Conservation (phyloP, 768 basidiomycete species). For the Leccinum aurantiacum region DNA sequence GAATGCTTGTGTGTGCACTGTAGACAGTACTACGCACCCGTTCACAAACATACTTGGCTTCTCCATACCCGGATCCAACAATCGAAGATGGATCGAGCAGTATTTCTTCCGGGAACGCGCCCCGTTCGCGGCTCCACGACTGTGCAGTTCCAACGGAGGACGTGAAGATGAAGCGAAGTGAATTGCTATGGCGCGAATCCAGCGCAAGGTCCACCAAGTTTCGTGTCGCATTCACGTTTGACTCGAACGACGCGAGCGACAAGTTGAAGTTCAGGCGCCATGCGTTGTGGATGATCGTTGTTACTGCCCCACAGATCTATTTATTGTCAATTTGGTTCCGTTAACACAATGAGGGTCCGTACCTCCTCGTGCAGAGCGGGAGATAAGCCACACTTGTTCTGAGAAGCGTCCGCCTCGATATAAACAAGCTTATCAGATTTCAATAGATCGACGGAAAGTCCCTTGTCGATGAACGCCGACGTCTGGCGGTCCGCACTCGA, state of each 20-base stretch:
- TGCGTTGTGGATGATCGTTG: constrained; percentile 29
- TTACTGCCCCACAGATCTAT: constrained; percentile 24
- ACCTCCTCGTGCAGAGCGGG: constrained; percentile 32
- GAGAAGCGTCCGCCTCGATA: constrained; percentile 38
- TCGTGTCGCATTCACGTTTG: constrained; percentile 34
- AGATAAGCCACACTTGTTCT: constrained; percentile 30
- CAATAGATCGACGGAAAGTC: constrained; percentile 31
- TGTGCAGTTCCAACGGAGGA: constrained; percentile 24
- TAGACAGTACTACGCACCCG: constrained; percentile 28
- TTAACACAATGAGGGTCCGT: background rate
- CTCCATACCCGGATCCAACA: constrained; percentile 38
- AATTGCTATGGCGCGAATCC: constrained; percentile 21
- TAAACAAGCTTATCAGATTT: constrained; percentile 34
- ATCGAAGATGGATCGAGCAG: constrained; percentile 27
- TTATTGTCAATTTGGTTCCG: background rate
- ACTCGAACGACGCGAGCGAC: constrained; percentile 37
- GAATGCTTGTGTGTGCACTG: background rate
- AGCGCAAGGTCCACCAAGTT: constrained; percentile 36
- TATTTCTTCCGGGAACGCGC: constrained; percentile 33
- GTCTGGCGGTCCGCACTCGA: constrained; percentile 28
- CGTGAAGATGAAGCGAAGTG: constrained; percentile 26
- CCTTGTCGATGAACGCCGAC: constrained; percentile 35
- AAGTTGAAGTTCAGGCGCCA: constrained; percentile 41
- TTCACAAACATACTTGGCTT: constrained; percentile 40
- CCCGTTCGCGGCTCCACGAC: constrained; percentile 24